Base-by-base conservation (phyloP, 495 filamentous ascomycete genomes). In the Trichoderma virens region DNA sequence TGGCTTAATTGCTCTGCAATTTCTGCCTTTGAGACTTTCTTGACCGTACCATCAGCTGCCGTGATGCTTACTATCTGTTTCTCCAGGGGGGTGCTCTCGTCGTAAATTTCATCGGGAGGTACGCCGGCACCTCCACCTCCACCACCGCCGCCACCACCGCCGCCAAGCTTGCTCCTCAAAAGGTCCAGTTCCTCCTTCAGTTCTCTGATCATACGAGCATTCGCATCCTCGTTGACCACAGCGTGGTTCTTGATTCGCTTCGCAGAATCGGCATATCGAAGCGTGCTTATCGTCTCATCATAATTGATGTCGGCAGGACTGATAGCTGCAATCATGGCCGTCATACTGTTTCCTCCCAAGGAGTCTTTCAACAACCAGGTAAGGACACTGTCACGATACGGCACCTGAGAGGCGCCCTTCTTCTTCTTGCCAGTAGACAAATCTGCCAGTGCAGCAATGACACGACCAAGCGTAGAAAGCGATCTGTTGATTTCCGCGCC, bases 181-280 rank as follows among this genome's bases (percentile, higher is more conserved):
- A 94, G 82, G 5, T 91, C 85, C 65, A 99, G 75, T 70, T 99
- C 94, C 71, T 99, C 94, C 74, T 98, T 99, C 64, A 99, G 78
- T 70, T 99, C 94, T 69, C 94, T 83, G 65, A 99, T 98, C 94
- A 99, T 99, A 64, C 93, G 87, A 66, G 94, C 94, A 72, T 99
- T 99, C 47, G 94, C 92, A 78, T 98, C 94, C 72, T 99, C 94
- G 79, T 99, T 99, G 73, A 99, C 90, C 31, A 99, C 95, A 41
- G 94, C 94, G 73, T 99, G 95, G 77, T 99, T 98, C 90, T 98
- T 98, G 81, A 99, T 99, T 68, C 94, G 85, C 77, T 99, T 99
- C 27, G 94, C 94, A 7, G 91, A 96, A 73, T 99, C 94, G 56
- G 94, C 94, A 77, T 99, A 99, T 65, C 94, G 86, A 13, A 99